Base-by-base conservation (phyloP, 2,329 filamentous ascomycete genomes). In the Nothophoma quercina region DNA sequence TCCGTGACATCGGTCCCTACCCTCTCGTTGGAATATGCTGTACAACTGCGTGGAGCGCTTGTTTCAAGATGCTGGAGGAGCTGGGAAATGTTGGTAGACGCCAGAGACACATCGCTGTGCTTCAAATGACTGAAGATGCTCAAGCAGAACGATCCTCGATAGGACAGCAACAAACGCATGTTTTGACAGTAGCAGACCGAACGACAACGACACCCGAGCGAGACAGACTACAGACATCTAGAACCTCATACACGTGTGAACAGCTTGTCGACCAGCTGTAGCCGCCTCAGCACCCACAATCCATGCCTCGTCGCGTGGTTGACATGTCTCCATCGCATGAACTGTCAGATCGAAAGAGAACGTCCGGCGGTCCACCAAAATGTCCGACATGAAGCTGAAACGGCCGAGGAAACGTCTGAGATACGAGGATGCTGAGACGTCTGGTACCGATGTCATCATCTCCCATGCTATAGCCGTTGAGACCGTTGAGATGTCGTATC, bases 321-420 rank as follows among this genome's bases (percentile, higher is more conserved):
- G 45, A 50, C 40, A 52, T 22, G 47, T 38, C 35, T 35, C 42
- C 47, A 46, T 42, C 44, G 47, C 47, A 55, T 55, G 35, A 48
- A 49, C 33, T 46, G 43, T 50, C 43, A 58, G 40, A 34, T 34
- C 26, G 30, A 49, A 51, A 52, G 26, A 49, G 40, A 9, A 26
- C 38, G 22, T 38, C 26, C 39, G 41, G 41, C 55, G 48, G 32
- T 18, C 23, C 16, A 35, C 23, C 30, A 51, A 40, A 43, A 50
- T 40, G 18, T 38, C 19, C 22, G 35, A 46, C 28, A 46, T 42
- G 47, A 55, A 47, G 42, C 36, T 55, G 52, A 55, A 51, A 55
- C 52, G 19, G 35, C 40, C 13, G 19, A 39, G 44, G 40, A 26
- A 50, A 45, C 19, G 34, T 49, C 23, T 35, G 51, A 55, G 43